Base-by-base conservation (phyloP, 1,284 basidiomycete genomes). In the Pisolithus thermaeus region DNA sequence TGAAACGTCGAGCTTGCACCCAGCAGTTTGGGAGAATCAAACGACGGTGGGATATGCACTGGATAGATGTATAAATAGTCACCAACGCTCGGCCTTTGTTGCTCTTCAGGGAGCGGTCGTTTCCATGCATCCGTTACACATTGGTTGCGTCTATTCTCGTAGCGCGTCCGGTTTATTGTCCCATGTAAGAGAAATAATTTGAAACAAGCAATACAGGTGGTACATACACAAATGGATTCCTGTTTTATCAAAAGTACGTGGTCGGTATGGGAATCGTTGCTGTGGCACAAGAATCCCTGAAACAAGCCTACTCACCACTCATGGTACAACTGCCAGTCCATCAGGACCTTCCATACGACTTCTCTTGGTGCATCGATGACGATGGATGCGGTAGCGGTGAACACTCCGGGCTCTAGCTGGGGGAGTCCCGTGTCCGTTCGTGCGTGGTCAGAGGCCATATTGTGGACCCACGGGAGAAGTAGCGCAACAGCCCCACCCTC, bases 221-320 rank as follows among this genome's bases (percentile, higher is more conserved):
- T 27, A 65, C 72, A 9, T 67, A 85, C 84, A 81, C 77, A 53
- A 84, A 87, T 3, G 84, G 73, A 58, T 87, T 86, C 85, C 84
- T 87, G 54, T 9, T 36, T 16, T 22, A 43, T 16, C 37, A 22
- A 12, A 41, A 23, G 40, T 18, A 22, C 3, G 38, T 27, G 8
- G 38, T 9, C 30, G 18, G 47, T 28, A 8, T 35, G 38, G 22
- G 1, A 41, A 48, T 16, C 8, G 30, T 47, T 12, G 39, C 32
- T 14, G 36, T 41, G 7, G 23, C 22, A 41, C 16, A 28, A 20
- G 27, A 12, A 6, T 9, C 39, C 20, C 6, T 7, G 22, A 25
- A 22, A 30, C 36, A 39, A 8, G 32, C 7, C 36, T 9, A 56
- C 59, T 20, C 48, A 70, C 69, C 69, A 70, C 52, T 66, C 60